Percentiles rank a stretch among this genome's conserved stretches.
Evolutionary conservation across 306 rosid species (phyloP).

Genomic region (Alnus rubra): DNA sequence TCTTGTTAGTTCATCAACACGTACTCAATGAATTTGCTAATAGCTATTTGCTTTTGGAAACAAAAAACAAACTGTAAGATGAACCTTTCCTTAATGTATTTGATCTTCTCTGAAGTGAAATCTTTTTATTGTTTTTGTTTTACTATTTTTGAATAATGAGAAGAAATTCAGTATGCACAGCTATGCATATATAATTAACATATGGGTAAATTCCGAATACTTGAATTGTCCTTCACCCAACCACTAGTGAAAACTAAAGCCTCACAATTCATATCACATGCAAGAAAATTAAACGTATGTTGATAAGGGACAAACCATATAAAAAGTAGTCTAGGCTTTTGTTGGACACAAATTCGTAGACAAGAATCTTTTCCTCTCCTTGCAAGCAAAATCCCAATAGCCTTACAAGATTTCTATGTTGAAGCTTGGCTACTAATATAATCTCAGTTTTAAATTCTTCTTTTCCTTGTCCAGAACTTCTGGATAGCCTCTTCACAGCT

Average conservation of each 20-base stretch:
- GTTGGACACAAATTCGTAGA: slow-evolving; percentile 42
- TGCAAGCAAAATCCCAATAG: slow-evolving; percentile 33
- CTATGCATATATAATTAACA: too few relatives aligned
- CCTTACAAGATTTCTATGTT: slow-evolving; percentile 27
- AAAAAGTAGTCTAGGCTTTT: slow-evolving; percentile 39
- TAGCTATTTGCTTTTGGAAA: neutral
- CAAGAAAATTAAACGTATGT: neutral
- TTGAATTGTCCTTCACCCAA: too few relatives aligned
- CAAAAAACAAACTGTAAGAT: neutral
- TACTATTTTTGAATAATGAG: too few relatives aligned
- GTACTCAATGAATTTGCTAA: neutral
- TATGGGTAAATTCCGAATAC: too few relatives aligned
- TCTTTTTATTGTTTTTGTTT: too few relatives aligned
- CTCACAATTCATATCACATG: neutral
- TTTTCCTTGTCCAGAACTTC: slow-evolving; percentile 33
- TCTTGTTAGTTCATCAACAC: neutral
- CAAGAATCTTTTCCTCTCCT: slow-evolving; percentile 41
- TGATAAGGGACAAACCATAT: neutral
- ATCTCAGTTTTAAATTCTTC: slow-evolving; percentile 44
- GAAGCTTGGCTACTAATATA: slow-evolving; percentile 35
- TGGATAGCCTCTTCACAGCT: slow-evolving; percentile 47
- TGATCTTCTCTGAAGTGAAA: too few relatives aligned
- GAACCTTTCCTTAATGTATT: neutral
- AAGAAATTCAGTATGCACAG: too few relatives aligned
- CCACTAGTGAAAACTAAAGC: too few relatives aligned